These are phyloP conservation scores for Tympanopsis confertula DNA, from an alignment of 2,329 filamentous ascomycete species.

Conservation along the genomic window DNA sequence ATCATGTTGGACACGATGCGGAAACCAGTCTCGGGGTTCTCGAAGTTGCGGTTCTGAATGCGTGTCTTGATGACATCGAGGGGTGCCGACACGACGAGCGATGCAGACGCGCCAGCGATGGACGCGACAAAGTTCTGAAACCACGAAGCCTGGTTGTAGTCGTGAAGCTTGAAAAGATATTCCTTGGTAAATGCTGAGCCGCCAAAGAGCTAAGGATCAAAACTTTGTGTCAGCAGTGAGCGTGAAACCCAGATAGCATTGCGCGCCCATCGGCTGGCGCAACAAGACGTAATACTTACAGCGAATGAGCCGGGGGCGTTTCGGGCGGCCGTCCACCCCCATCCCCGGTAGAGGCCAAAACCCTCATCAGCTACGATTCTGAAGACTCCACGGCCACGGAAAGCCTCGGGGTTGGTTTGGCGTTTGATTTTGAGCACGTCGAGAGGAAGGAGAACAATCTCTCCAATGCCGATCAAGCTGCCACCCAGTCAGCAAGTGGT, in stretches of 20 bases:
- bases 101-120: conserved; percentile 86
- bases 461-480: conserved; percentile 89
- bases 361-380: conserved; percentile 88
- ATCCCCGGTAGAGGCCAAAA: conserved; percentile 88
- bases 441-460: conserved; percentile 86
- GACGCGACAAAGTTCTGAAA: conserved; percentile 95
- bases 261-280: neutral
- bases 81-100: conserved; percentile 85
- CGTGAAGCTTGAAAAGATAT: conserved; percentile 76
- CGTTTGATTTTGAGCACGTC: conserved; percentile 99
- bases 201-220: conserved; percentile 74
- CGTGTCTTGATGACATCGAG: conserved; percentile 96
- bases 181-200: conserved; percentile 96
- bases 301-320: conserved; percentile 96
- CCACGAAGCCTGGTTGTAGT: conserved; percentile 95
- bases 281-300: conserved; percentile 39
- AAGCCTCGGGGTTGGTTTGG: conserved; percentile 96
- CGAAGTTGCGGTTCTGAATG: conserved; percentile 97
- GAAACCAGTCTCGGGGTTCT: conserved; percentile 91
- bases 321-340: conserved; percentile 92
- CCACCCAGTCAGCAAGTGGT: neutral
- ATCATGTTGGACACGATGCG: conserved; percentile 87
- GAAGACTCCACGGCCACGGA: conserved; percentile 83
- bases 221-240: no score
- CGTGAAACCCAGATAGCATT: conserved; percentile 1